Evolutionary conservation across 129 eudicot species (phyloP), one percentile per base, ranked within the genome.

Genomic region (Flaveria trinervia): DNA sequence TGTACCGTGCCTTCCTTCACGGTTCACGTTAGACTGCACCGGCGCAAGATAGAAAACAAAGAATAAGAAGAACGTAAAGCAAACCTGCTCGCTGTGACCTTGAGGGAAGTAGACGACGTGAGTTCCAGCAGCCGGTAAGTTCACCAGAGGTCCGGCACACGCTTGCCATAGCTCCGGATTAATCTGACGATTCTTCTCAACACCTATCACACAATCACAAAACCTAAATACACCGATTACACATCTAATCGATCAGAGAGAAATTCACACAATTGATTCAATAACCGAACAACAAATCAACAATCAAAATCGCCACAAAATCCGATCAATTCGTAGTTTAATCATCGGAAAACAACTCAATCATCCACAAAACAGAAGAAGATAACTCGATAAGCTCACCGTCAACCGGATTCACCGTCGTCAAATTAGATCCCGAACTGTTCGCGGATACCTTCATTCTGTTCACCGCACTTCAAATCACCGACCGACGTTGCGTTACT

Each of bases 21-120:
- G 69, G 69, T 2, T 64, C 69, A 64, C 69, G 69, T 64, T 64
- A 62, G 68, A 2, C 11, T 14, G 9, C 30, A 64, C 0, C 22
- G 46, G 46, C 69, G 69, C 69, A 66, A n/a, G 26, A 36, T 36
- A 66, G 50, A 10, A 65, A 65, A 16, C 8, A 50, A 26, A 1
- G 11, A 36, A 8, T 28, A 46, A 64, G 12, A 36, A 4, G 41
- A 36, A 46, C 15, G 18, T 15, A 22, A 22, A 54, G 7, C 28
- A 43, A 69, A 93, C 98, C 96, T 93, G 98, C 73, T 93, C 98
- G 80, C 96, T 88, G 77, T 93, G 98, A 76, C 98, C 98, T 85
- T 93, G 98, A 46, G 98, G 98, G 68, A 92, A 92, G 82, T 92
- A 92, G 62, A 92, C 98, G 33, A 92, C 96, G 77, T 93, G 96